Percentiles rank a stretch among this genome's conserved stretches.
These are phyloP conservation scores for Eucalyptus polybractea DNA, from an alignment of 345 rosid genomes.

Conservation along the genomic window DNA sequence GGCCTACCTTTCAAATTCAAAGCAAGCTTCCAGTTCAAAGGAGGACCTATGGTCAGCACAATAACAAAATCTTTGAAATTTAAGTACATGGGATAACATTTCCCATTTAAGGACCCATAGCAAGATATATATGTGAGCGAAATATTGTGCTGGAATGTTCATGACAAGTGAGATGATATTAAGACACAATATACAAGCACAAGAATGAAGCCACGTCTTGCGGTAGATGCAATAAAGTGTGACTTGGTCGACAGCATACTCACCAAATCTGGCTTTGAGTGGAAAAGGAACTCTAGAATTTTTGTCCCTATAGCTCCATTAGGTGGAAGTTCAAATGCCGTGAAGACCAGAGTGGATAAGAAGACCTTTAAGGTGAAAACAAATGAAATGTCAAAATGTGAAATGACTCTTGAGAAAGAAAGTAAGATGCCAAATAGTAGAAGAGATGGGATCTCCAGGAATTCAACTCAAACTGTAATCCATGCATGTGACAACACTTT, in stretches of 20 bases:
- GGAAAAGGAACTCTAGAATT: slow-evolving; percentile 84
- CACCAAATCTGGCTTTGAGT: slow-evolving; percentile 87
- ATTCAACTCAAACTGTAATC: neutral
- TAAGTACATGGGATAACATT: neutral
- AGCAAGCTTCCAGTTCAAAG: neutral
- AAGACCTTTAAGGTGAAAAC: slow-evolving; percentile 50
- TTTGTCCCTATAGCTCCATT: slow-evolving; percentile 88
- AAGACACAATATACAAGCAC: neutral
- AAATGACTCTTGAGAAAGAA: neutral
- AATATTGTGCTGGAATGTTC: neutral
- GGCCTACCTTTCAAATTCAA: neutral
- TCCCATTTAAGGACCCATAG: neutral
- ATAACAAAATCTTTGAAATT: neutral
- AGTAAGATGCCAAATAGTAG: neutral
- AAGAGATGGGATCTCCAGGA: neutral
- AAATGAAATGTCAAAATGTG: neutral
- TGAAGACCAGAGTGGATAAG: slow-evolving; percentile 83
- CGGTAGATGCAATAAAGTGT: neutral
- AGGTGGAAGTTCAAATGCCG: slow-evolving; percentile 98
- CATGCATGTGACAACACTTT: neutral
- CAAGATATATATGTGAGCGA: neutral
- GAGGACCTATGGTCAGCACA: neutral
- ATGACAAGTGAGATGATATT: neutral
- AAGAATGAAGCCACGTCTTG: neutral
- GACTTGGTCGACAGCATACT: neutral